phyloP scores from a whole-genome alignment of 2,329 filamentous ascomycete genomes.

The Chaetomiaceae sp. region DNA sequence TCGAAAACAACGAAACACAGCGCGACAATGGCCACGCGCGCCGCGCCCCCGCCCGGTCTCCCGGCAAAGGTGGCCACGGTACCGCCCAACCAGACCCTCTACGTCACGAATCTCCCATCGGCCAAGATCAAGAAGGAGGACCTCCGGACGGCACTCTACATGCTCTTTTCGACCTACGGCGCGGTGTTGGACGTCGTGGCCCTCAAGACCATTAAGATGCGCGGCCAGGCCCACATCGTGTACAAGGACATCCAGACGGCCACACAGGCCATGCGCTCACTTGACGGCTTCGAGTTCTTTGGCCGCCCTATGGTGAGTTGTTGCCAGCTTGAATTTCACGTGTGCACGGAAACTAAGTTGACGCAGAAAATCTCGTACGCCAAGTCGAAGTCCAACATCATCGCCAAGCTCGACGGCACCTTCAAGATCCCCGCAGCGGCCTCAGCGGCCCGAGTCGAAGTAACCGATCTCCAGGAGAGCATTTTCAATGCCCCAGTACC shows the following conservation, averaged over 20 bases:
- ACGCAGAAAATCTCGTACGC: slow-evolving; percentile 81
- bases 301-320: slow-evolving; percentile 71
- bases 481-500: slow-evolving; percentile 67
- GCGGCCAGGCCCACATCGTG: slow-evolving; percentile 89
- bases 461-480: slow-evolving; percentile 70
- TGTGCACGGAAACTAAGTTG: slow-evolving; percentile 9
- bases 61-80: slow-evolving; percentile 44
- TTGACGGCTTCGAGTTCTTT: slow-evolving; percentile 81
- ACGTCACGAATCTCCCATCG: slow-evolving; percentile 77
- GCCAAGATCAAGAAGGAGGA: slow-evolving; percentile 87
- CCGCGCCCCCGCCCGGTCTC: slow-evolving; percentile 25
- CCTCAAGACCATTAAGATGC: slow-evolving; percentile 85
- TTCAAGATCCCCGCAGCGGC: slow-evolving; percentile 62
- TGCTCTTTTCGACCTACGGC: slow-evolving; percentile 90
- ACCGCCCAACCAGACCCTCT: slow-evolving; percentile 75
- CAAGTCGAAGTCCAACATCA: slow-evolving; percentile 79
- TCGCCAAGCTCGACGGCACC: slow-evolving; percentile 87
- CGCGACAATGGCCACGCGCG: slow-evolving; percentile 31
- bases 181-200: slow-evolving; percentile 87
- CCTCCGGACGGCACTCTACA: slow-evolving; percentile 79
- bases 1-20: slow-evolving; percentile 27
- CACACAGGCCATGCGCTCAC: slow-evolving; percentile 83
- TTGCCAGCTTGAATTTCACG: not conserved
- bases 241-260: slow-evolving; percentile 87
- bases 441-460: slow-evolving; percentile 50